phyloP scores from a whole-genome alignment of 1,284 basidiomycete species.

The Amylostereum chailletii region DNA sequence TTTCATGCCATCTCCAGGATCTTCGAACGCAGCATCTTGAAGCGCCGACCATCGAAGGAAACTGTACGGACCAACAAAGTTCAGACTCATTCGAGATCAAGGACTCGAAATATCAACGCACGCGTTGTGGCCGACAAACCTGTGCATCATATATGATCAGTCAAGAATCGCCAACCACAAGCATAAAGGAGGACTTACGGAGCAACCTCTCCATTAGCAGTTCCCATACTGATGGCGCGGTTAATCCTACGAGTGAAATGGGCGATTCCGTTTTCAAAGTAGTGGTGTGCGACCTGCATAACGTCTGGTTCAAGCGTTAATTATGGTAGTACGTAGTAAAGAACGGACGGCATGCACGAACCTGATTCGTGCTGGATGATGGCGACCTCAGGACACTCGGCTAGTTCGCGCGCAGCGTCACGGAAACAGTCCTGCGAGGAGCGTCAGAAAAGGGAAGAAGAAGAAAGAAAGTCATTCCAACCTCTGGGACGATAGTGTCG shows the following conservation, averaged over 20 bases:
- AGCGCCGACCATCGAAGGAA: constrained; percentile 81
- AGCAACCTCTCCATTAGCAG: constrained; percentile 73
- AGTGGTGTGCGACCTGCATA: constrained; percentile 81
- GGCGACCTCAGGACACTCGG: constrained; percentile 69
- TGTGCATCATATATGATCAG: too few relatives aligned
- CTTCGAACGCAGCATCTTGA: constrained; percentile 71
- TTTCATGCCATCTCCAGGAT: constrained; percentile 45
- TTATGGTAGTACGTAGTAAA: constrained; percentile 3
- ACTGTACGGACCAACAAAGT: constrained; percentile 82
- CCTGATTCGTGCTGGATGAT: constrained; percentile 81
- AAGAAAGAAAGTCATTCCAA: constrained; percentile 8
- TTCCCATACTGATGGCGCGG: constrained; percentile 66
- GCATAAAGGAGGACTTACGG: constrained; percentile 24
- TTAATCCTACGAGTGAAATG: constrained; percentile 80
- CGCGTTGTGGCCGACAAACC: too few relatives aligned
- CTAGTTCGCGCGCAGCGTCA: constrained; percentile 76
- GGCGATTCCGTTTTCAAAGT: constrained; percentile 81
- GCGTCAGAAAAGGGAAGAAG: neutral
- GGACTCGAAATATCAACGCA: too few relatives aligned
- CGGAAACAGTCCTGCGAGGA: constrained; percentile 61
- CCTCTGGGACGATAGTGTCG: constrained; percentile 79
- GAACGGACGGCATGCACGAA: constrained; percentile 15
- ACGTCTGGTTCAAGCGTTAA: constrained; percentile 39
- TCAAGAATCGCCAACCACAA: too few relatives aligned
- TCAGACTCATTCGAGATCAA: too few relatives aligned